Conservation (phyloP, 2,329 filamentous ascomycete genomes). For the Chaetothyriales sp. region DNA sequence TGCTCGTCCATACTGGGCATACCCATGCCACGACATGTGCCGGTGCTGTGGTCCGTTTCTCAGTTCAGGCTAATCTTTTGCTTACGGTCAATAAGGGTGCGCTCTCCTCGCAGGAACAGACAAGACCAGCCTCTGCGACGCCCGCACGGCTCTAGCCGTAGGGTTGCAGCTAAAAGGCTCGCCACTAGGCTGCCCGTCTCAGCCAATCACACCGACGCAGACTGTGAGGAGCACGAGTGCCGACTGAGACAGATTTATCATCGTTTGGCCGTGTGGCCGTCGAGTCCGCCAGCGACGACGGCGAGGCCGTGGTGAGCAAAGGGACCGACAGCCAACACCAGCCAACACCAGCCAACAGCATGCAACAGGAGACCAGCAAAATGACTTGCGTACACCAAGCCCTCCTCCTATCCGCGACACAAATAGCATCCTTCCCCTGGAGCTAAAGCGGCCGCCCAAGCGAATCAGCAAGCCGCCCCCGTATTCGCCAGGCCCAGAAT, state of each 20-base stretch:
- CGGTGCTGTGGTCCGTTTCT: too few relatives aligned
- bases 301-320: neutral
- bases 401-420: neutral
- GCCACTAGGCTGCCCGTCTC: too few relatives aligned
- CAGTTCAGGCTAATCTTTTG: too few relatives aligned
- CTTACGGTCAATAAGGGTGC: too few relatives aligned
- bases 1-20: too few relatives aligned
- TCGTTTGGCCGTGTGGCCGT: neutral
- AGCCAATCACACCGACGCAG: neutral
- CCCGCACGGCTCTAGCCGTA: too few relatives aligned
- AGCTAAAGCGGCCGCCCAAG: neutral
- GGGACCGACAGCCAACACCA: neutral
- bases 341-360: neutral
- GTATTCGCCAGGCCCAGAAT: neutral
- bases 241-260: neutral
- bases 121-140: too few relatives aligned
- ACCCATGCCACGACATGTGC: too few relatives aligned
- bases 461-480: neutral
- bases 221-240: too few relatives aligned
- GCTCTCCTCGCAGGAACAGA: too few relatives aligned
- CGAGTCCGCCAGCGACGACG: neutral
- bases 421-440: neutral
- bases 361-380: neutral
- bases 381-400: neutral
- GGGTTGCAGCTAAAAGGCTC: too few relatives aligned